Evolutionary conservation across 2,329 filamentous ascomycete genomes (phyloP).

Genomic region (Paecilomyces sp.): DNA sequence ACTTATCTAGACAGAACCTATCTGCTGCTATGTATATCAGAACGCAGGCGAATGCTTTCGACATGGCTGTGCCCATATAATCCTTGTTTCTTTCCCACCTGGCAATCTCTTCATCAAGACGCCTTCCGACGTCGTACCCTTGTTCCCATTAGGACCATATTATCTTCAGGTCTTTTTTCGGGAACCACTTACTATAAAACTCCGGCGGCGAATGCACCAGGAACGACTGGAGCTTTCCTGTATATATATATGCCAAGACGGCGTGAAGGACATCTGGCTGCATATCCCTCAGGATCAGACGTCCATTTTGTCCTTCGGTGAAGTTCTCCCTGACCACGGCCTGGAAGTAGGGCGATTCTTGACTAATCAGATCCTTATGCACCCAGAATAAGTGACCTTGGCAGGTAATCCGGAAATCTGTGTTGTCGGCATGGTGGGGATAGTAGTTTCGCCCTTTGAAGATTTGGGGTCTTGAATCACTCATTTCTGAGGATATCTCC

Average conservation of each 20-base stretch:
- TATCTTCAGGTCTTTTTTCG: not conserved
- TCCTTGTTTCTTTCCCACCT: not conserved
- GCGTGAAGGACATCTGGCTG: conserved; percentile 8
- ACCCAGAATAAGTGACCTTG: conserved; percentile 19
- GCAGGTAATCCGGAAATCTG: conserved; percentile 29
- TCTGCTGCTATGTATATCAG: not conserved
- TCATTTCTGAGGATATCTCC: not conserved
- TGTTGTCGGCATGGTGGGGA: conserved; percentile 12
- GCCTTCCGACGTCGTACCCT: not conserved
- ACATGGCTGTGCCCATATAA: not conserved
- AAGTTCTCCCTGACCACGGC: conserved; percentile 18
- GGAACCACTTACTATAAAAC: not conserved
- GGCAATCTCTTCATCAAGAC: not conserved
- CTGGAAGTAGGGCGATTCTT: conserved; percentile 28
- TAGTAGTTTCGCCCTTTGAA: not conserved
- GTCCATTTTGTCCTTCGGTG: conserved; percentile 12
- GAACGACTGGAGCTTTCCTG: conserved; percentile 1
- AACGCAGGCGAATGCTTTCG: not conserved
- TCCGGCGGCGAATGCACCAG: not conserved
- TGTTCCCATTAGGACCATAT: not conserved
- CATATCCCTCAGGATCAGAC: conserved; percentile 6
- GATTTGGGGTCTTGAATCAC: not conserved
- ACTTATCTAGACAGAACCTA: not conserved
- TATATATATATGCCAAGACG: conserved; percentile 9
- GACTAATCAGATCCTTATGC: conserved; percentile 29